Conservation (phyloP, 1,284 basidiomycete species). For the Mycosarcoma maydis region DNA sequence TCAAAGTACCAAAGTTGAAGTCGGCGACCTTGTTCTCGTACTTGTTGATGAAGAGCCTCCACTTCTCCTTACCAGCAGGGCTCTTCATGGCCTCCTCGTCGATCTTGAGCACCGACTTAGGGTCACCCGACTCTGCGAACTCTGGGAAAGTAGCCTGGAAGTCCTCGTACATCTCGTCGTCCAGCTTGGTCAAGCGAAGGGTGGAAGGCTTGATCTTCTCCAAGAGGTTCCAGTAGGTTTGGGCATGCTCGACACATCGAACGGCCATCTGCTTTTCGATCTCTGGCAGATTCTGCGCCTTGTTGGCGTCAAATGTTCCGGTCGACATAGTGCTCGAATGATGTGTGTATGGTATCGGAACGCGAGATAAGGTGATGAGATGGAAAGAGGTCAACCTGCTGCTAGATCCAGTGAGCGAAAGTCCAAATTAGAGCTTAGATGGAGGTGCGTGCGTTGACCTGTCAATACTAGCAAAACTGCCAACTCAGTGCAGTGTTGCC, state of each 20-base stretch:
- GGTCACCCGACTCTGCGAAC: constrained; percentile 74
- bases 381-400: too few species aligned
- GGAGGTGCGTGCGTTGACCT: not conserved
- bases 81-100: constrained; percentile 98
- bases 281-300: constrained; percentile 84
- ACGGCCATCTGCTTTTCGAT: constrained; percentile 97
- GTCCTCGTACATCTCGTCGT: constrained; percentile 89
- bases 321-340: constrained; percentile 44
- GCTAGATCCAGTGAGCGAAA: too few species aligned
- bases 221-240: constrained; percentile 96
- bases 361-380: constrained; percentile 1
- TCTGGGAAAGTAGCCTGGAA: constrained; percentile 85
- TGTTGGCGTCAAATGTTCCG: constrained; percentile 61
- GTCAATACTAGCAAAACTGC: not conserved
- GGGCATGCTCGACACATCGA: constrained; percentile 78
- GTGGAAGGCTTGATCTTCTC: constrained; percentile 81
- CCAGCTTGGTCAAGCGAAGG: constrained; percentile 82
- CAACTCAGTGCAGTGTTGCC: not conserved
- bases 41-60: constrained; percentile 89
- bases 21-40: constrained; percentile 80
- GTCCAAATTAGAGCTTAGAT: too few species aligned
- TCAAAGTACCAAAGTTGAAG: constrained; percentile 95
- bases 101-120: constrained; percentile 75
- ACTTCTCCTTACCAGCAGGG: constrained; percentile 85
- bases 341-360: not conserved